Percentiles rank a stretch among this genome's conserved stretches.
Evolutionary conservation across 805 yeast species (phyloP).

Genomic region (Phaffomyces opuntiae): DNA sequence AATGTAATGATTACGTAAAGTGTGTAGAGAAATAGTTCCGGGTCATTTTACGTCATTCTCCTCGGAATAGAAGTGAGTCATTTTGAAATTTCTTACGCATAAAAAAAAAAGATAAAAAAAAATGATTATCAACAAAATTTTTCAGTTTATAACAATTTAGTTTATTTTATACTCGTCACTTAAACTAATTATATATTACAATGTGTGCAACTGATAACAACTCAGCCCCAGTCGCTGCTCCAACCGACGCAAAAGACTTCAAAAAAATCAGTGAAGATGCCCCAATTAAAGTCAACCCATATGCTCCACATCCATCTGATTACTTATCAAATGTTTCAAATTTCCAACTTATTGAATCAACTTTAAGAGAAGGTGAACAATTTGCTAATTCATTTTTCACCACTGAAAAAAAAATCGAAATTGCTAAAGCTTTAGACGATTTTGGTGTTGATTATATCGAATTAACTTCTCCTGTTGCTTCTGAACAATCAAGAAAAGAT

Average conservation of each 20-base stretch:
- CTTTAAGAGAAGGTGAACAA: constrained; percentile 97
- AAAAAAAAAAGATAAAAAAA: no score
- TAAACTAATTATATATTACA: background rate
- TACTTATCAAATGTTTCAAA: constrained; percentile 80
- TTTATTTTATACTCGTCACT: no score
- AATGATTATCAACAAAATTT: no score
- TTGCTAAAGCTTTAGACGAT: constrained; percentile 94
- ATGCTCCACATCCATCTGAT: constrained; percentile 94
- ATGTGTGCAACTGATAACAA: constrained; percentile 25
- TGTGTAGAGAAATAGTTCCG: no score
- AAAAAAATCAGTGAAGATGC: constrained; percentile 33
- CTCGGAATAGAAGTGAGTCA: no score
- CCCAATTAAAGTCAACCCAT: constrained; percentile 52
- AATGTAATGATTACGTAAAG: no score
- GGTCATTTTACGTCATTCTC: no score
- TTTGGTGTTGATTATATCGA: constrained; percentile 98
- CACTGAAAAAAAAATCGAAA: constrained; percentile 92
- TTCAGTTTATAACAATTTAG: no score
- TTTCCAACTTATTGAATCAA: constrained; percentile 90
- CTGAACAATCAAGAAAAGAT: constrained; percentile 86
- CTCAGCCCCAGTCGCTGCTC: constrained; percentile 10
- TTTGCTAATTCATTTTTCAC: constrained; percentile 95
- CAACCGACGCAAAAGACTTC: constrained; percentile 12
- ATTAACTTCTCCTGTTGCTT: constrained; percentile 95
- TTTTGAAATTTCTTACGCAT: no score